Conservation (phyloP, 2,329 filamentous ascomycete genomes). For the Alternaria brassicicola region DNA sequence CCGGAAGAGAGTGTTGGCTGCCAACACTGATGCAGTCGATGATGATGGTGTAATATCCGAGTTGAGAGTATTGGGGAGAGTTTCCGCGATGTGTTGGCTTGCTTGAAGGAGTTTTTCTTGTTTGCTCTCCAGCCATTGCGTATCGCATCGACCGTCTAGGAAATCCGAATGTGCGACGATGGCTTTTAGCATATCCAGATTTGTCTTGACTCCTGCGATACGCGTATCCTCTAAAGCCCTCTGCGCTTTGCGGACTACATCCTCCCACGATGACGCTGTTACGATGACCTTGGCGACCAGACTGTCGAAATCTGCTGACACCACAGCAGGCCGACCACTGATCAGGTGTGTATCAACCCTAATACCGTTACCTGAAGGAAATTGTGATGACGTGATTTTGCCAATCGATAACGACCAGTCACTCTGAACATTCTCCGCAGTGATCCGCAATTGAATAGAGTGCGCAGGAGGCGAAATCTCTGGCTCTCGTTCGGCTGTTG, state of each 20-base stretch:
- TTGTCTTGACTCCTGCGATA: constrained; percentile 65
- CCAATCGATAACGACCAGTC: constrained; percentile 66
- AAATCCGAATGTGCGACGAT: constrained; percentile 62
- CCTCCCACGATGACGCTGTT: constrained; percentile 60
- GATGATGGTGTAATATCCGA: constrained; percentile 2
- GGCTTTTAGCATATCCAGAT: constrained; percentile 60
- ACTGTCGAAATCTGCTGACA: constrained; percentile 64
- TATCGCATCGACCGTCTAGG: constrained; percentile 56
- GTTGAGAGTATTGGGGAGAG: not conserved
- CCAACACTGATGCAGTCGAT: constrained; percentile 8
- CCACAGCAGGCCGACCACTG: constrained; percentile 50
- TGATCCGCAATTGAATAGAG: constrained; percentile 64
- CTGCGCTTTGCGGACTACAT: constrained; percentile 59
- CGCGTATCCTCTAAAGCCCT: constrained; percentile 62
- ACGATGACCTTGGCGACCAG: constrained; percentile 66
- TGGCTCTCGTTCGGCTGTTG: constrained; percentile 35
- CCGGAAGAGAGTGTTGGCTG: constrained; percentile 57
- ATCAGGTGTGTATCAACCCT: constrained; percentile 63
- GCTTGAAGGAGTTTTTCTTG: constrained; percentile 51
- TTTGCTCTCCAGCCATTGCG: constrained; percentile 63
- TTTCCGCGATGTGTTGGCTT: constrained; percentile 16
- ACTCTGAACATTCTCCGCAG: constrained; percentile 60
- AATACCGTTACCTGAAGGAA: constrained; percentile 64
- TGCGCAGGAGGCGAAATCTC: constrained; percentile 47
- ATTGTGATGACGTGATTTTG: constrained; percentile 60